Conservation (phyloP, 1,284 basidiomycete genomes). For the Blastosporella zonata region DNA sequence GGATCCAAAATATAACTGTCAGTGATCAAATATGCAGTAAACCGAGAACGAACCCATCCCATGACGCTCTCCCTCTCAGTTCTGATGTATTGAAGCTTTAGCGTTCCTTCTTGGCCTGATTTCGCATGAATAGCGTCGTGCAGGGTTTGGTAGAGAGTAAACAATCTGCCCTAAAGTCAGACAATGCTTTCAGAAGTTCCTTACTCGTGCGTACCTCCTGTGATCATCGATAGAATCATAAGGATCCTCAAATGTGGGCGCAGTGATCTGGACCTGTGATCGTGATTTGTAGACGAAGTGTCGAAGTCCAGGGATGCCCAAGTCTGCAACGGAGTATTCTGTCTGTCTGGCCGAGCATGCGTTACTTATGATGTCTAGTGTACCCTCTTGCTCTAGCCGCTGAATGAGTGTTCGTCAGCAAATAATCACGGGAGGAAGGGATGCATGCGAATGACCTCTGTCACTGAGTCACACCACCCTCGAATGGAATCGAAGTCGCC, state of each 20-base stretch:
- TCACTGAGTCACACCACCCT: constrained; percentile 66
- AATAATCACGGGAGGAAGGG: constrained; percentile 2
- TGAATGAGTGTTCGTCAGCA: constrained; percentile 35
- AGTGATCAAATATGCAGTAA: not conserved
- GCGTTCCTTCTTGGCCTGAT: constrained; percentile 69
- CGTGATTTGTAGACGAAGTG: constrained; percentile 96
- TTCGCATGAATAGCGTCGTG: constrained; percentile 86
- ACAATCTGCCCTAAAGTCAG: constrained; percentile 45
- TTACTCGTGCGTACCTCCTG: constrained; percentile 45
- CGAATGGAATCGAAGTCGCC: constrained; percentile 69
- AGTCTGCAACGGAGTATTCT: constrained; percentile 64
- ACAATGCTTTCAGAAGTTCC: not conserved
- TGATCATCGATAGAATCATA: constrained; percentile 64
- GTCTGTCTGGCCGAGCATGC: constrained; percentile 48
- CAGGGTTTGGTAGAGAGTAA: constrained; percentile 81
- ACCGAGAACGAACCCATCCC: constrained; percentile 68
- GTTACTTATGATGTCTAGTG: constrained; percentile 47
- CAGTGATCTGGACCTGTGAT: constrained; percentile 83
- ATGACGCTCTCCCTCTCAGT: constrained; percentile 86
- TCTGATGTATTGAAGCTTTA: constrained; percentile 82
- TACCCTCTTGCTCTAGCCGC: constrained; percentile 56
- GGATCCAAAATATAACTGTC: not conserved
- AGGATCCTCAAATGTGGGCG: constrained; percentile 79
- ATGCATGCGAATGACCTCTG: constrained; percentile 41
- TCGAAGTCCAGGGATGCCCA: constrained; percentile 83